Evolutionary conservation across 1,284 basidiomycete species (phyloP).

Genomic region (Pyrrhoderma noxium): DNA sequence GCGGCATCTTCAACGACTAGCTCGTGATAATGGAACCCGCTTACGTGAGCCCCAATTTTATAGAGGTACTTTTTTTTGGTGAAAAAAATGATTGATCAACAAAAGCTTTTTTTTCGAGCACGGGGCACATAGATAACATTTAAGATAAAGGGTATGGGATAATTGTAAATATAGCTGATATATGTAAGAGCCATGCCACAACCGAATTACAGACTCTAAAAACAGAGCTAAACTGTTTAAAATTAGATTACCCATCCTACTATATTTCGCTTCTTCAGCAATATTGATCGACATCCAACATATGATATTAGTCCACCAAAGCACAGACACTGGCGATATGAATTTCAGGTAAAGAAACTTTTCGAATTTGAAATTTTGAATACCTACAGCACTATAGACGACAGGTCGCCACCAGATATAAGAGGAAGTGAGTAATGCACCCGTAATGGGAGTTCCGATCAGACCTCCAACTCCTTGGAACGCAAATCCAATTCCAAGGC

Average conservation of each 20-base stretch:
- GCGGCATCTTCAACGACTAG: no score
- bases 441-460: conserved; percentile 36
- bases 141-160: no score
- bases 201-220: no score
- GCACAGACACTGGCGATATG: not conserved
- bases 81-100: no score
- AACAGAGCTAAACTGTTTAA: no score
- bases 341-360: not conserved
- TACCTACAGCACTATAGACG: conserved; percentile 36
- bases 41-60: no score
- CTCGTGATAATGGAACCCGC: no score
- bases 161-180: no score
- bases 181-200: no score
- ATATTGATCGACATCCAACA: not conserved
- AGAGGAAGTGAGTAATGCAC: conserved; percentile 34
- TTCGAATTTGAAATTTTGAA: not conserved
- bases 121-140: no score
- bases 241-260: not conserved
- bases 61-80: no score
- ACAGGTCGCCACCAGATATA: conserved; percentile 37
- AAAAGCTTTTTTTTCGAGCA: no score
- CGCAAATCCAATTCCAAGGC: conserved; percentile 33
- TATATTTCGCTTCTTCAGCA: not conserved
- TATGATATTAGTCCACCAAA: not conserved
- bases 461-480: conserved; percentile 6